Base-by-base conservation (phyloP, 305 asterid genomes). In the Nicotiana rustica region DNA sequence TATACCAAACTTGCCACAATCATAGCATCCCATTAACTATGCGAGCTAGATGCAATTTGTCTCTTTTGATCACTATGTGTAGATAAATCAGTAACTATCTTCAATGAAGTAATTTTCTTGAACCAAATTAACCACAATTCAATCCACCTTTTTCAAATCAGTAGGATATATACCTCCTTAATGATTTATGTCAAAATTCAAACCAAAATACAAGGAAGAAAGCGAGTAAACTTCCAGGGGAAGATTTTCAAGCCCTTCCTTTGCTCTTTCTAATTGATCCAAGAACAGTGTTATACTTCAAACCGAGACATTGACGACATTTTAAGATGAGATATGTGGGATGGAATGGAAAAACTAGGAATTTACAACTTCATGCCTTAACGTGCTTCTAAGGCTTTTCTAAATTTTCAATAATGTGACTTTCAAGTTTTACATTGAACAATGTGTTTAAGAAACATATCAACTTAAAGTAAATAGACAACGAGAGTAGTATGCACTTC, bases 381-480 rank as follows among this genome's bases (percentile, higher is more conserved):
- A 12, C 3, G 49, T 35, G 75, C 75, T 67, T 35, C 75, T 33
- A 67, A 66, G 17, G 21, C 35, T 67, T 67, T 31, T 33, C 75
- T 14, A 5, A 29, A 62, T 10, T 62, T 62, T 62, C 70, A 65
- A 65, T 5, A 29, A 66, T 66, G 14, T 13, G 35, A 67, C 25
- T 31, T 19, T 14, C 52, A 67, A 31, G 14, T 33, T 67, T 67
- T 67, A 67, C 49, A n/a, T 67, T 7, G 75, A 67, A 67, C 49
- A 29, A 33, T 67, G 13, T 67, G 75, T 49, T 67, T 33, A 67
- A 67, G 49, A 33, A 67, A 67, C 49, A 67, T 25, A 67, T 33
- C 75, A 33, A 17, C 49, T 41, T 35, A 33, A 67, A 67, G 13
- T 33, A 33, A 35, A 66, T 66, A 29, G 44, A 67, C 49, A 33